A percentile compares a stretch with the other conserved stretches of the same genome.
Conservation (phyloP, 2,329 filamentous ascomycete species). For the Aspergillus melleus region DNA sequence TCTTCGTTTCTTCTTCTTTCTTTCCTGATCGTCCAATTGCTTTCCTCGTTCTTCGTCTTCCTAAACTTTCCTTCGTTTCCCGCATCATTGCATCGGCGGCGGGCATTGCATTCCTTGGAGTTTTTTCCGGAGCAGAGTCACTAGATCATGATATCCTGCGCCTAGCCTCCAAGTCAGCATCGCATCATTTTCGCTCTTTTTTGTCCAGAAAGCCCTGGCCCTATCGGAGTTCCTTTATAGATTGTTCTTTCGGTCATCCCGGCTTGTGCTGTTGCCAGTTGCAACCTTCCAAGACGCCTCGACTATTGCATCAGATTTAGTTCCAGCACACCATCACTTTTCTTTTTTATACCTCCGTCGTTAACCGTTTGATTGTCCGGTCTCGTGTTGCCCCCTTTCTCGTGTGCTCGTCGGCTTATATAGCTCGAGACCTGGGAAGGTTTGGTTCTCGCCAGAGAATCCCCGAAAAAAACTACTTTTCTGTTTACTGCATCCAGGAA, state of each 20-base stretch:
- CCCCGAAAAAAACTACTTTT: neutral
- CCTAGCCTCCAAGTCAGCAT: neutral
- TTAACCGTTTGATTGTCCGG: slow-evolving; percentile 6
- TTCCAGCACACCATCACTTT: slow-evolving; percentile 30
- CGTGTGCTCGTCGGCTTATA: neutral
- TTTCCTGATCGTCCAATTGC: neutral
- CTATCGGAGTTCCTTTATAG: neutral
- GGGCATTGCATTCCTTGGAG: neutral
- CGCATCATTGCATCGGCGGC: neutral
- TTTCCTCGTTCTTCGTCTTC: neutral
- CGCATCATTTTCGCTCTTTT: slow-evolving; percentile 3
- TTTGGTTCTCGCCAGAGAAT: slow-evolving; percentile 12
- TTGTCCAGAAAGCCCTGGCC: neutral
- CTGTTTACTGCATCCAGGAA: neutral
- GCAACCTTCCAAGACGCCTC: neutral
- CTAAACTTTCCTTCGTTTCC: neutral
- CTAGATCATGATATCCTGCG: neutral
- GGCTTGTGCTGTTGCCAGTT: neutral
- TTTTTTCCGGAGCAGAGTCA: neutral
- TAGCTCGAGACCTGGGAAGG: slow-evolving; percentile 3
- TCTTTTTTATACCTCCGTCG: slow-evolving; percentile 12
- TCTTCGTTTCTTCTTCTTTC: neutral
- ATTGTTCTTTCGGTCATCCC: neutral
- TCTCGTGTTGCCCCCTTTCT: neutral
- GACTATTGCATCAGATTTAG: slow-evolving; percentile 32